Evolutionary conservation across 2,329 filamentous ascomycete genomes (phyloP).

Genomic region (Diaporthe vaccinii): DNA sequence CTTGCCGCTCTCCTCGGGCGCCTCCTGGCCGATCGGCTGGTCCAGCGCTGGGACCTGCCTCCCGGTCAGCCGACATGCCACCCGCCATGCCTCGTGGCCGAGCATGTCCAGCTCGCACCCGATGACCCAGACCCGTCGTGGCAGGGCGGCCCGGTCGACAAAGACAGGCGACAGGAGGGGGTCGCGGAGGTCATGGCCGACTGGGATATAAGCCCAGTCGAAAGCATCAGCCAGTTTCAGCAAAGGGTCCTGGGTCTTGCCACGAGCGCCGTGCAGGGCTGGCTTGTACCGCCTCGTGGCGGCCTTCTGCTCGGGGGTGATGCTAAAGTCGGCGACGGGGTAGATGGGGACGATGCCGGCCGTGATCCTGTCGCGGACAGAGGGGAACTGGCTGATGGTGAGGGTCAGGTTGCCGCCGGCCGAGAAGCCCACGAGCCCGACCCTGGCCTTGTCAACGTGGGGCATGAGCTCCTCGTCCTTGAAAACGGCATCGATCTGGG

Average conservation of each 20-base stretch:
- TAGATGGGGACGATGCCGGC: constrained; percentile 59
- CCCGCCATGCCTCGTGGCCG: constrained; percentile 56
- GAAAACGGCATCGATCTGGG: constrained; percentile 57
- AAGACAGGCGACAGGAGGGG: constrained; percentile 57
- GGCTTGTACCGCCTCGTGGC: constrained; percentile 54
- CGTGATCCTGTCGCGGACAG: constrained; percentile 49
- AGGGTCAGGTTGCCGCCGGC: constrained; percentile 65
- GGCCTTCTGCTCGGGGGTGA: constrained; percentile 48
- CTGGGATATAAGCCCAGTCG: constrained; percentile 57
- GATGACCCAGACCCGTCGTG: constrained; percentile 58
- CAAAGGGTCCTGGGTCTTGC: constrained; percentile 47
- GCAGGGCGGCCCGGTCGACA: constrained; percentile 52
- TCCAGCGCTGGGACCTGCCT: constrained; percentile 47
- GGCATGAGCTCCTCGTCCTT: constrained; percentile 57
- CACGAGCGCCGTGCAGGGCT: constrained; percentile 48
- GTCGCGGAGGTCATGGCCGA: constrained; percentile 51
- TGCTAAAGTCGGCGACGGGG: constrained; percentile 57
- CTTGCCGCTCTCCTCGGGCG: constrained; percentile 42
- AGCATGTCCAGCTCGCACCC: constrained; percentile 62
- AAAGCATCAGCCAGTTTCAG: constrained; percentile 50
- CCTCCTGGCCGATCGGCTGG: constrained; percentile 49
- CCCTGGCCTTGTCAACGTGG: constrained; percentile 54
- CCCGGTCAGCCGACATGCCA: constrained; percentile 53
- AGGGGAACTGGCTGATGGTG: constrained; percentile 55
- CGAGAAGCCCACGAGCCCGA: constrained; percentile 63